Evolutionary conservation across 2,329 filamentous ascomycete species (phyloP).

Genomic region (Pestalotiopsis sp.): DNA sequence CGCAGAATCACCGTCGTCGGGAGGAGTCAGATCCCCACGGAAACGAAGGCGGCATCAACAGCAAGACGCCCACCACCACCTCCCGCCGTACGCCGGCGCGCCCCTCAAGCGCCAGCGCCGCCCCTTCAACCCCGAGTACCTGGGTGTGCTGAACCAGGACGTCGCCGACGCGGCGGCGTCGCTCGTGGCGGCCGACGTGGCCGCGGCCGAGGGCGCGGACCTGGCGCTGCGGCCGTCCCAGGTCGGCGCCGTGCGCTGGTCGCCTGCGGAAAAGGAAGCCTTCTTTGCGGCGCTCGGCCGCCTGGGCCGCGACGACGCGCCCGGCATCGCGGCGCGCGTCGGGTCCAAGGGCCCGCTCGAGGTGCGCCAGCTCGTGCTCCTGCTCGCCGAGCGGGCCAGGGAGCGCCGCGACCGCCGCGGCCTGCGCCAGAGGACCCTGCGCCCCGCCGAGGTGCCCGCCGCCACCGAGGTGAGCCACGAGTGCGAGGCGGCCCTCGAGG

Average conservation of each 20-base stretch:
- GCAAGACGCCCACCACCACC: conserved; percentile 1
- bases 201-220: conserved; percentile 26
- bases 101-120: conserved; percentile 49
- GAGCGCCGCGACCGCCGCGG: conserved; percentile 36
- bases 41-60: conserved; percentile 3
- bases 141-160: conserved; percentile 56
- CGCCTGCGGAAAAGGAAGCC: conserved; percentile 65
- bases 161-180: conserved; percentile 54
- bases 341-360: conserved; percentile 75
- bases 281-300: conserved; percentile 69
- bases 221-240: conserved; percentile 47
- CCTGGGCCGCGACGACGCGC: conserved; percentile 64
- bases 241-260: conserved; percentile 73
- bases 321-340: conserved; percentile 63
- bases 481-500: conserved; percentile 67
- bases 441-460: conserved; percentile 63
- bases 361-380: conserved; percentile 67
- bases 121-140: conserved; percentile 46
- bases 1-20: neutral
- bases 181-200: conserved; percentile 30
- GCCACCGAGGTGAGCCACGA: conserved; percentile 71
- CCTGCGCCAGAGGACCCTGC: conserved; percentile 37
- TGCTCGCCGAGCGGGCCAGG: conserved; percentile 57
- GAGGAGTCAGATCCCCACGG: neutral
- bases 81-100: conserved; percentile 22